Evolutionary conservation across 2,329 filamentous ascomycete species (phyloP).

Genomic region (Fusarium xylarioides): DNA sequence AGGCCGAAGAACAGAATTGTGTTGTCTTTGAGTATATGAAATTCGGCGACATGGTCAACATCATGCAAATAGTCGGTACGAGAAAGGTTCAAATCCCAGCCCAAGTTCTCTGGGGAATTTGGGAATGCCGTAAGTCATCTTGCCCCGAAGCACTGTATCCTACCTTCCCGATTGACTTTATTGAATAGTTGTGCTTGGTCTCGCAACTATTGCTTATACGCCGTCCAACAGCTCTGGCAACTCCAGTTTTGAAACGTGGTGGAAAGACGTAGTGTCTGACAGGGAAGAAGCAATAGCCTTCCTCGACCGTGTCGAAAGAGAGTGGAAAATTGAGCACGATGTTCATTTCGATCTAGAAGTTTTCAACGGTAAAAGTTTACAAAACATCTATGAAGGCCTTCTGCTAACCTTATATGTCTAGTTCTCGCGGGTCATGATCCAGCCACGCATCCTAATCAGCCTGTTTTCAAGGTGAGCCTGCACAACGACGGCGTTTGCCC

Average conservation of each 20-base stretch:
- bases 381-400: background rate
- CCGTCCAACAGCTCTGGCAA: background rate
- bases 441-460: constrained; percentile 22
- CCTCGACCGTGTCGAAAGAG: background rate
- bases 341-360: constrained; percentile 46
- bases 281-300: background rate
- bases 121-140: constrained; percentile 43
- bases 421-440: constrained; percentile 33
- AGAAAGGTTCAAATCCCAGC: constrained; percentile 14
- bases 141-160: background rate
- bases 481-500: background rate
- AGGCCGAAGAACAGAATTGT: background rate
- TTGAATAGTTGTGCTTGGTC: constrained; percentile 41
- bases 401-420: constrained; percentile 14
- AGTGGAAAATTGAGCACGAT: constrained; percentile 34
- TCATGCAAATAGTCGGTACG: constrained; percentile 21
- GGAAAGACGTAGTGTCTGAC: background rate
- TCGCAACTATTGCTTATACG: constrained; percentile 43
- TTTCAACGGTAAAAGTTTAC: constrained; percentile 40
- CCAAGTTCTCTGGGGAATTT: constrained; percentile 43
- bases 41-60: constrained; percentile 33
- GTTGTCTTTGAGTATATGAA: constrained; percentile 43
- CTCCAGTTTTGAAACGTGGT: constrained; percentile 22
- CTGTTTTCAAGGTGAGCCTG: constrained; percentile 40
- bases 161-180: background rate